Conservation (phyloP, 2,329 filamentous ascomycete species). For the Atkinsonella hypoxylon region DNA sequence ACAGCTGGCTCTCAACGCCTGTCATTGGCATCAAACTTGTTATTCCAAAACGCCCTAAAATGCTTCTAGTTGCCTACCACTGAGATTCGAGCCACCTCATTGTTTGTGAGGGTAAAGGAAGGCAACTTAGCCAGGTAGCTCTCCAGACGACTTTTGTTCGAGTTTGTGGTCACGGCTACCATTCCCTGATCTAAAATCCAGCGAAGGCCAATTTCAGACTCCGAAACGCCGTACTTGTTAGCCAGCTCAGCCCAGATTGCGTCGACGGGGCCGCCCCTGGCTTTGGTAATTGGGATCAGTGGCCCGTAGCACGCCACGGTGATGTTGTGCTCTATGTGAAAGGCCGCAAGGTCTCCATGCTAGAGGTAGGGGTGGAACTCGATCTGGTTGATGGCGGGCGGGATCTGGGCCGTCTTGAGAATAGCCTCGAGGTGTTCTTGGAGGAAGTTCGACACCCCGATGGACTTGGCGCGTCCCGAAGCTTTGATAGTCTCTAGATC, state of each 20-base stretch:
- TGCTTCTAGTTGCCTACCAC: conserved; percentile 48
- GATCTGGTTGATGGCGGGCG: conserved; percentile 67
- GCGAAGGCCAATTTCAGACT: conserved; percentile 43
- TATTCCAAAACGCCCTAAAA: conserved; percentile 45
- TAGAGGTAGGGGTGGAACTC: conserved; percentile 70
- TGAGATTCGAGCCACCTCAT: conserved; percentile 45
- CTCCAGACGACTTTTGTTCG: conserved; percentile 43
- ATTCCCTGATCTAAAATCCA: conserved; percentile 50
- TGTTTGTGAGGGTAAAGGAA: conserved; percentile 45
- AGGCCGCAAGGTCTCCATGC: conserved; percentile 46
- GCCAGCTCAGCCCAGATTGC: conserved; percentile 37
- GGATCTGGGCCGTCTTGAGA: conserved; percentile 45
- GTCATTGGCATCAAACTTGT: conserved; percentile 41
- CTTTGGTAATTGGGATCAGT: conserved; percentile 36
- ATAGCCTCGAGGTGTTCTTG: conserved; percentile 42
- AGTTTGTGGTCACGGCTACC: conserved; percentile 47
- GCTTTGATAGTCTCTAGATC: conserved; percentile 54
- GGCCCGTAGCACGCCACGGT: conserved; percentile 43
- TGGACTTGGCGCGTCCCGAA: conserved; percentile 52
- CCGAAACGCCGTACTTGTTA: conserved; percentile 44
- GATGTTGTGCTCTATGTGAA: conserved; percentile 45
- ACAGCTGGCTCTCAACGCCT: conserved; percentile 13
- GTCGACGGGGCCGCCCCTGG: conserved; percentile 41
- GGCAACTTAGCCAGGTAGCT: conserved; percentile 39
- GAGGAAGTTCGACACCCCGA: conserved; percentile 69